Percentiles rank a stretch among this genome's conserved stretches.
phyloP scores from a whole-genome alignment of 257 asterid genomes.

The Verbascum thapsus region DNA sequence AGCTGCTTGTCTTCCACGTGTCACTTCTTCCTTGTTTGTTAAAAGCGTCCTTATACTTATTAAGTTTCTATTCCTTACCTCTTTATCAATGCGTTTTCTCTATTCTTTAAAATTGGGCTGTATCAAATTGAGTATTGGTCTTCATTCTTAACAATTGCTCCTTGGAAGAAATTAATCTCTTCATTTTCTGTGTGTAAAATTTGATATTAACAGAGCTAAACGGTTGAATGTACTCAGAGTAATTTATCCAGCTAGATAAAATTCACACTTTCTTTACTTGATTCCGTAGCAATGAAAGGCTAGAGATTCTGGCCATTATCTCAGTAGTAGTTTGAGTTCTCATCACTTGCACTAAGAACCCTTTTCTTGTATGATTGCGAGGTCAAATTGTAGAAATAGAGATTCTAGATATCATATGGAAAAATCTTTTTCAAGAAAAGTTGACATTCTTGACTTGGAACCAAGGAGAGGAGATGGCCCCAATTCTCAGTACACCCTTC shows the following conservation, averaged over 20 bases:
- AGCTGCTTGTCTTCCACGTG: no score
- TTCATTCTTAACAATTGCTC: no score
- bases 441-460: slow-evolving; percentile 73
- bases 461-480: slow-evolving; percentile 86
- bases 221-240: slow-evolving; percentile 8
- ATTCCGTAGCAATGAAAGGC: neutral
- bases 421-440: slow-evolving; percentile 61
- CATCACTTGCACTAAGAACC: neutral
- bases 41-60: no score
- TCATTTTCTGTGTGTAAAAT: neutral
- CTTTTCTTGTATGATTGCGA: slow-evolving; percentile 31
- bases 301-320: neutral
- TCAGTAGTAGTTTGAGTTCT: neutral
- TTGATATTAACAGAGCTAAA: neutral
- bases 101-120: no score
- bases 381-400: slow-evolving; percentile 50
- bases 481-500: slow-evolving; percentile 75
- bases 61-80: no score
- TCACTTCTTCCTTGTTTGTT: no score
- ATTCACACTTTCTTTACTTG: neutral
- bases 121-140: no score
- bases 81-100: no score
- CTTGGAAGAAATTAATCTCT: neutral
- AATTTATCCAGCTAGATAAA: no score
- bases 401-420: slow-evolving; percentile 52